Conservation (phyloP, 371 early-diverging fungal species). For the Haplosporangium sp. region DNA sequence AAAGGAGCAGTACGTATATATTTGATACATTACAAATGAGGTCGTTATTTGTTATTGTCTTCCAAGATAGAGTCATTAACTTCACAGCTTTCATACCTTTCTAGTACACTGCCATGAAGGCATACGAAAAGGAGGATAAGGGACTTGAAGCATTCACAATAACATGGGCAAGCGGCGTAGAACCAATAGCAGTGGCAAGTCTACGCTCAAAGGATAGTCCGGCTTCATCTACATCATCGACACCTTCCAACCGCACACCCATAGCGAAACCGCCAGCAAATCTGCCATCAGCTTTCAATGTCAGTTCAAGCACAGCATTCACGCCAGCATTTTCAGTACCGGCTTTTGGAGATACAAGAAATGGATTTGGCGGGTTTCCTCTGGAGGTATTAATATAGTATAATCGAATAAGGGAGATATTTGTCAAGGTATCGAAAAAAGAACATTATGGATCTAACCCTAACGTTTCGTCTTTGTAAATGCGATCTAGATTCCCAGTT, state of each 20-base stretch:
- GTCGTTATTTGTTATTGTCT: background rate
- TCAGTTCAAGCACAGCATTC: constrained; percentile 4
- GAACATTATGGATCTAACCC: background rate
- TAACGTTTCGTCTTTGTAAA: background rate
- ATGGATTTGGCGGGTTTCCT: constrained; percentile 19
- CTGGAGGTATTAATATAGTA: constrained; percentile 6
- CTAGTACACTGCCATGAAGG: constrained; percentile 30
- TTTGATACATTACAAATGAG: background rate
- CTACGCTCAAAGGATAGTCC: constrained; percentile 16
- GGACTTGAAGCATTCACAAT: constrained; percentile 27
- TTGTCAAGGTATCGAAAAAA: background rate
- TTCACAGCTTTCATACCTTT: background rate
- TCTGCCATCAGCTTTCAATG: constrained; percentile 28
- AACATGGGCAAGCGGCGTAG: constrained; percentile 40
- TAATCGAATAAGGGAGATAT: no score
- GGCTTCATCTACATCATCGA: background rate
- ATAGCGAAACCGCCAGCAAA: constrained; percentile 1
- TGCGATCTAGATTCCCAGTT: constrained; percentile 26
- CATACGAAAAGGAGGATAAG: constrained; percentile 16
- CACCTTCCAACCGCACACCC: constrained; percentile 3
- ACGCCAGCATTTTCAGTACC: constrained; percentile 28
- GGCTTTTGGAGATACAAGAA: constrained; percentile 16
- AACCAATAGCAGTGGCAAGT: constrained; percentile 22
- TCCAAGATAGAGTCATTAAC: background rate
- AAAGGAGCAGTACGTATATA: constrained; percentile 36